phyloP scores from a whole-genome alignment of 2,329 filamentous ascomycete species.

The Ophidiomyces ophidiicola region DNA sequence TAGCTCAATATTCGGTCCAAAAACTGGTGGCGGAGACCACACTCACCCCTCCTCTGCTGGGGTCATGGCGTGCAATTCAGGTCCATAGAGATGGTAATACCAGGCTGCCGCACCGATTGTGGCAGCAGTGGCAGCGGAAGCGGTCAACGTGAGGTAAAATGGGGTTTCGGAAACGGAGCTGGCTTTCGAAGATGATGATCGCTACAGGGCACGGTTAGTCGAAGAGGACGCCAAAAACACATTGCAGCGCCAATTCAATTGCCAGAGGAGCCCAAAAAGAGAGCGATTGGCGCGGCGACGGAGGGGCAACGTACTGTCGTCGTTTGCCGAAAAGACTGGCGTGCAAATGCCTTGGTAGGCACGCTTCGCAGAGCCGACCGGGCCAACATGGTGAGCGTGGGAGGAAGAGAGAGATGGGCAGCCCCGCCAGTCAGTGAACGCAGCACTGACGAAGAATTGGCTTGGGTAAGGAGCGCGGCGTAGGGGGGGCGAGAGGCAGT shows the following conservation, averaged over 20 bases:
- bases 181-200: slow-evolving; percentile 50
- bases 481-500: slow-evolving; percentile 18
- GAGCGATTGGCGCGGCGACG: too few relatives aligned
- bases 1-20: slow-evolving; percentile 3
- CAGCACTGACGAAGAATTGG: slow-evolving; percentile 5
- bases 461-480: slow-evolving; percentile 18
- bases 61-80: slow-evolving; percentile 75
- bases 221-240: neutral
- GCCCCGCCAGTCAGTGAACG: slow-evolving; percentile 20
- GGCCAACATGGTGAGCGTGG: slow-evolving; percentile 62
- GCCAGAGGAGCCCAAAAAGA: neutral
- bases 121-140: slow-evolving; percentile 71
- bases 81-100: slow-evolving; percentile 95
- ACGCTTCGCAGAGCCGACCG: slow-evolving; percentile 80
- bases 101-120: slow-evolving; percentile 84
- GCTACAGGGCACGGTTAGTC: slow-evolving; percentile 8
- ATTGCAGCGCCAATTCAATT: neutral
- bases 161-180: slow-evolving; percentile 48
- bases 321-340: slow-evolving; percentile 59
- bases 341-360: slow-evolving; percentile 69
- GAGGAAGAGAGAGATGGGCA: slow-evolving; percentile 22
- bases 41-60: slow-evolving; percentile 97
- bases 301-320: slow-evolving; percentile 56
- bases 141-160: slow-evolving; percentile 74
- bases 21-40: slow-evolving; percentile 12